Evolutionary conservation across 306 rosid species (phyloP), one percentile per base, ranked within the genome.

Genomic region (Prosopis cineraria): DNA sequence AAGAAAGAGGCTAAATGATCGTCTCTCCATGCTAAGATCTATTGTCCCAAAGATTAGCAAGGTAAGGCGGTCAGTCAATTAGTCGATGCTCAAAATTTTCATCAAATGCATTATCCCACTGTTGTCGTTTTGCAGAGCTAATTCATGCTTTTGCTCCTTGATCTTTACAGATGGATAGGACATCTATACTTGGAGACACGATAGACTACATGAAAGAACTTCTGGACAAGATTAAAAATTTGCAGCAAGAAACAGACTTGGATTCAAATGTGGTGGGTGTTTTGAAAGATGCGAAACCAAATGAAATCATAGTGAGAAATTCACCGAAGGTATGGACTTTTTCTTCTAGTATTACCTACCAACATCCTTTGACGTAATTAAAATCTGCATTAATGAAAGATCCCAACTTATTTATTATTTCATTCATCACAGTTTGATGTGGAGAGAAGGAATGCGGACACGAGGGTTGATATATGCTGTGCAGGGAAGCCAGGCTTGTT

Each of bases 11-110:
- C 76, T 95, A 30, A 92, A 95, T 20, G 98, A 95, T 16, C 87
- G 98, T 6, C 98, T 95, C 70, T 91, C 97, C 6, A 95, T 92
- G 98, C 90, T 95, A 27, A 90, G 98, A 87, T 91, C 98, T 58
- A 95, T 92, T 73, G 98, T 95, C 13, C 98, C 98, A 5, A 95
- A 92, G 95, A 95, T 95, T 78, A 95, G 97, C 68, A 95, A 95
- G 97, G 97, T 89, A 69, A n/a, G 59, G 13, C 30, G 8, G 59
- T 20, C 2, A n/a, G 20, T 50, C 1, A 20, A 10, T 52, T 22
- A 2, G 11, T 13, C 12, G 0, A 5, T 25, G 34, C 27, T 58
- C 36, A 58, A 14, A 27, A 25, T 25, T 45, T 43, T 60, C 19
- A 34, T 79, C 20, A 20, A 27, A n/a, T 11, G 36, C 30, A 24